Evolutionary conservation across 208 protist genomes (phyloP), one percentile per base, ranked within the genome.

Genomic region (Acanthamoeba culbertsoni): DNA sequence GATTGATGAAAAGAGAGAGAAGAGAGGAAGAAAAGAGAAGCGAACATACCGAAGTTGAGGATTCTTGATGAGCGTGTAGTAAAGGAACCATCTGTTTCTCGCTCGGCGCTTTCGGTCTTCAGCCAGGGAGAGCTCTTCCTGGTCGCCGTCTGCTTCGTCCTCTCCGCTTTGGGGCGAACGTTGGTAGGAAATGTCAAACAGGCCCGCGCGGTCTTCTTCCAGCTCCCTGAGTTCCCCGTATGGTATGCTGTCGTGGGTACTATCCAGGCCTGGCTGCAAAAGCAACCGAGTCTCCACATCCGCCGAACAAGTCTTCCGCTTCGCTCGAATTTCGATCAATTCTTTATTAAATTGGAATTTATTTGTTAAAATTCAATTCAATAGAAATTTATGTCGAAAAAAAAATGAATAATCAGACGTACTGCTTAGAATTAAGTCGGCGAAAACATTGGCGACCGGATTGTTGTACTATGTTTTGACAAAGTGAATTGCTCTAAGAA

Each of bases 301-400:
- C n/a, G n/a, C n/a, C n/a, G n/a, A n/a, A n/a, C n/a, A n/a, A n/a
- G n/a, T n/a, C n/a, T n/a, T n/a, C n/a, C n/a, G n/a, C n/a, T n/a
- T n/a, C n/a, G n/a, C n/a, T n/a, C n/a, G n/a, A n/a, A n/a, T n/a
- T n/a, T n/a, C n/a, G n/a, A n/a, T n/a, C n/a, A n/a, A n/a, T n/a
- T n/a, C n/a, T n/a, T n/a, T n/a, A n/a, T n/a, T n/a, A n/a, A n/a
- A n/a, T n/a, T n/a, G n/a, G n/a, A n/a, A n/a, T n/a, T n/a, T n/a
- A n/a, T n/a, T n/a, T n/a, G n/a, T n/a, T n/a, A n/a, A n/a, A n/a
- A n/a, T n/a, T n/a, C n/a, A n/a, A n/a, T n/a, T n/a, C n/a, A n/a
- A n/a, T n/a, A n/a, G 99, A 55, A 8, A 55, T 8, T 55, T 18
- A 55, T 8, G 12, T 18, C 8, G 48, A 8, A 18, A 8, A 18